Evolutionary conservation across 2,329 filamentous ascomycete species (phyloP).

Genomic region (Penicillium brevicompactum): DNA sequence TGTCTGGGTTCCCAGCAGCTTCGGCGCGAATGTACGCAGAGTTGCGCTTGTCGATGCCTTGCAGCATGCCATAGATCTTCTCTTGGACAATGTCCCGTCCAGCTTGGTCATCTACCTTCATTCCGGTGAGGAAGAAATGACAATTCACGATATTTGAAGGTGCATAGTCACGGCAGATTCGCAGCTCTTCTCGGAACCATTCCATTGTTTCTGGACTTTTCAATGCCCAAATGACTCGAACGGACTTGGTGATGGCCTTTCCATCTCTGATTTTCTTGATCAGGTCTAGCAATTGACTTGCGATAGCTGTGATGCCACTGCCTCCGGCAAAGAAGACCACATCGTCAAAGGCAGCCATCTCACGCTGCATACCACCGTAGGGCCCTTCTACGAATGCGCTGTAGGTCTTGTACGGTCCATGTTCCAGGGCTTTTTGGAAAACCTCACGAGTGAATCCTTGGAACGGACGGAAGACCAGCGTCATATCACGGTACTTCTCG

Average conservation of each 20-base stretch:
- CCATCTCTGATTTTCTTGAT: conserved; percentile 96
- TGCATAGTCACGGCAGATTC: conserved; percentile 86
- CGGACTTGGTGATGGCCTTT: conserved; percentile 86
- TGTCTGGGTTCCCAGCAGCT: conserved; percentile 75
- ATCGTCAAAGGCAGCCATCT: conserved; percentile 89
- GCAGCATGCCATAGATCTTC: conserved; percentile 83
- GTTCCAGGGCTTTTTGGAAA: conserved; percentile 77
- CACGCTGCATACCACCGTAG: conserved; percentile 90
- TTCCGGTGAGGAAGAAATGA: conserved; percentile 89
- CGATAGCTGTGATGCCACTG: conserved; percentile 89
- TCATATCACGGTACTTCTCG: conserved; percentile 83
- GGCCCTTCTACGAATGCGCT: conserved; percentile 90
- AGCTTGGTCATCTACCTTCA: conserved; percentile 62
- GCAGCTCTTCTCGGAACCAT: conserved; percentile 94
- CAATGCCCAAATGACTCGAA: conserved; percentile 91
- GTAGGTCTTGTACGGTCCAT: conserved; percentile 89
- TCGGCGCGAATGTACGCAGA: conserved; percentile 81
- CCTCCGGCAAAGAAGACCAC: conserved; percentile 92
- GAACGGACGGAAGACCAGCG: conserved; percentile 88
- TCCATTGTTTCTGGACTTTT: conserved; percentile 92
- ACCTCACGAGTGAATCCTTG: conserved; percentile 86
- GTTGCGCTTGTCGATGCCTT: conserved; percentile 83
- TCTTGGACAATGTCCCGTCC: conserved; percentile 79
- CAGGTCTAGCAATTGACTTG: conserved; percentile 87
- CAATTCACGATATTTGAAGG: conserved; percentile 87